phyloP scores from a whole-genome alignment of 495 filamentous ascomycete species.

The Annulohypoxylon moriforme region DNA sequence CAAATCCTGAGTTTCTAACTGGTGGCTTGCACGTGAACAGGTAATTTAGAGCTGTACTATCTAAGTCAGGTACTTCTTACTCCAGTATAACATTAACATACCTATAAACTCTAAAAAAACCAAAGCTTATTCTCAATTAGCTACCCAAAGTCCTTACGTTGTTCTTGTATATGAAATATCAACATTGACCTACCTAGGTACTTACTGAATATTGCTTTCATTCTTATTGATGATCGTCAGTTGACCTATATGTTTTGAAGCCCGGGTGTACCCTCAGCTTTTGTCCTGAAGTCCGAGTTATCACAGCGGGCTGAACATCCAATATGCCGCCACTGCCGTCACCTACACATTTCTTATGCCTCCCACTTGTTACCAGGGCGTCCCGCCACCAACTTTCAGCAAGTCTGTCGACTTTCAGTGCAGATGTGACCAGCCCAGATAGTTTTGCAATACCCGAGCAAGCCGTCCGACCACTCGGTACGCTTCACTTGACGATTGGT shows the following conservation, averaged over 20 bases:
- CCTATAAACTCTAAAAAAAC: not conserved
- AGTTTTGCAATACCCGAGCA: conserved; percentile 61
- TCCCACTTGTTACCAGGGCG: conserved; percentile 74
- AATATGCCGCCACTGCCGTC: conserved; percentile 48
- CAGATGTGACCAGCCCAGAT: conserved; percentile 59
- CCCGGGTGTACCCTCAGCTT: not conserved
- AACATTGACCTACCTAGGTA: not conserved
- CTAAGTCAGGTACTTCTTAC: too few species aligned
- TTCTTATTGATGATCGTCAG: not conserved
- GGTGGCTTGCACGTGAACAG: conserved; percentile 16
- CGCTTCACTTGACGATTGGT: conserved; percentile 86
- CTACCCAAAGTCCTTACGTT: too few species aligned
- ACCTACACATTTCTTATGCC: conserved; percentile 90
- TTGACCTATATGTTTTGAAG: not conserved
- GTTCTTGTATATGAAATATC: not conserved
- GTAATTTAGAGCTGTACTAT: not conserved
- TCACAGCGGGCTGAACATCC: not conserved
- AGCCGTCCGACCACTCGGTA: conserved; percentile 81
- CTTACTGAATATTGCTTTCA: not conserved
- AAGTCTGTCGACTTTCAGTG: conserved; percentile 69
- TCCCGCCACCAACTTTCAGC: conserved; percentile 72
- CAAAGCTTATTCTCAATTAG: not conserved
- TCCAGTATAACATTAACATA: not conserved
- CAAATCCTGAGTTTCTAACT: not conserved
- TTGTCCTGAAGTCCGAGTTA: not conserved